Evolutionary conservation across 306 rosid species (phyloP), one percentile per base, ranked within the genome.

Genomic region (Glycyrrhiza uralensis): DNA sequence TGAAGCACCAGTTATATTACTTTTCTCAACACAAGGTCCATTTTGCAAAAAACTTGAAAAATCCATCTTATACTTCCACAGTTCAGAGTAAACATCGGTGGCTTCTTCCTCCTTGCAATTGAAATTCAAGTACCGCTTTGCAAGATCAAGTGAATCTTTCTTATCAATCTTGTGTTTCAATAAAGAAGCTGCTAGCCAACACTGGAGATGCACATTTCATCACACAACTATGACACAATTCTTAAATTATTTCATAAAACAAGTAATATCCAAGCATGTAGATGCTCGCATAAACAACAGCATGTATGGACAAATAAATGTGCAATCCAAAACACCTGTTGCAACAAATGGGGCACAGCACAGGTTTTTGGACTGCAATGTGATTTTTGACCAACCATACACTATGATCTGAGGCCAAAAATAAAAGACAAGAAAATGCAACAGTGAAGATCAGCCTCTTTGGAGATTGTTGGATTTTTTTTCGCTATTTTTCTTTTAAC

Each of bases 141-240:
- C 92, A 52, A 84, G 91, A 19, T 60, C 82, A 60, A 85, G 33
- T 7, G 97, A 91, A 71, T 69, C 76, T 69, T 78, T 82, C 76
- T 57, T 82, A 75, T 80, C 84, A 59, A 91, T 60, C 72, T 84
- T 79, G 80, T 82, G 76, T n/a, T 82, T 74, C 74, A 67, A 62
- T 66, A 85, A 28, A 62, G 89, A 83, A 56, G 88, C 92, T 52
- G 82, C 91, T 64, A 87, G 75, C 96, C 97, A 91, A 80, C 95
- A 88, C 97, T 91, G 86, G 61, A 72, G 22, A 76, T 35, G 49
- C 14, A 41, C 44, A 71, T 50, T 72, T 50, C 26, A 72, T 76
- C 39, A 66, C 19, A 57, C 59, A 75, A 74, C 71, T 72, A 63
- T 49, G 54, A 42, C 10, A 71, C 20, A 63, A 51, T 61, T 49